Conservation (phyloP, 1,284 basidiomycete genomes). For the Fomitopsis palustris region DNA sequence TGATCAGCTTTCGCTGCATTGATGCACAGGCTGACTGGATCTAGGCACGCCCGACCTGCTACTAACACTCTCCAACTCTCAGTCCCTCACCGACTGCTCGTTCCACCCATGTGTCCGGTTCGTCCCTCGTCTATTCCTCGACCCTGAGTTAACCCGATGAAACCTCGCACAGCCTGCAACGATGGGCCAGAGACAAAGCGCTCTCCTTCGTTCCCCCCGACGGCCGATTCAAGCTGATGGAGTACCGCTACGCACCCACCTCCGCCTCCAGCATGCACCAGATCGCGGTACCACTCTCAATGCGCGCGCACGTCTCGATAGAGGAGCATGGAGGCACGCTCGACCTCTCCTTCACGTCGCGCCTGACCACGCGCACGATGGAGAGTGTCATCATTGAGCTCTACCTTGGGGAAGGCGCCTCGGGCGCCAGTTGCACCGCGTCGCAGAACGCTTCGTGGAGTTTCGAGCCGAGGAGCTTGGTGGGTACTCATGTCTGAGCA, state of each 20-base stretch:
- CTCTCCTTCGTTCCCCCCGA: slow-evolving; percentile 95
- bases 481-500: slow-evolving; percentile 1
- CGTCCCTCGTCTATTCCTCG: slow-evolving; percentile 20
- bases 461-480: slow-evolving; percentile 70
- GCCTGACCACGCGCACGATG: slow-evolving; percentile 59
- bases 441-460: slow-evolving; percentile 74
- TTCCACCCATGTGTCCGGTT: slow-evolving; percentile 93
- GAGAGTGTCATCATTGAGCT: slow-evolving; percentile 73
- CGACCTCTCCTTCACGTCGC: slow-evolving; percentile 68
- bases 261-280: slow-evolving; percentile 37
- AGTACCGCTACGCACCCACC: slow-evolving; percentile 65
- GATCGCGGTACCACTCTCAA: slow-evolving; percentile 60
- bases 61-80: slow-evolving; percentile 77
- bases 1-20: slow-evolving; percentile 2
- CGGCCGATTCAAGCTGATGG: slow-evolving; percentile 83
- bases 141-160: background rate
- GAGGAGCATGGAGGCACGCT: slow-evolving; percentile 68
- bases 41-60: slow-evolving; percentile 85
- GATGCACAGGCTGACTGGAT: background rate
- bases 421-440: slow-evolving; percentile 59
- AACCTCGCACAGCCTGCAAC: slow-evolving; percentile 53
- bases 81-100: slow-evolving; percentile 72
- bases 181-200: slow-evolving; percentile 76
- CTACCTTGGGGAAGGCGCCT: slow-evolving; percentile 70
- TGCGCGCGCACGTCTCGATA: slow-evolving; percentile 60